Conservation (phyloP, 768 basidiomycete genomes). For the Russula griseocarnosa region DNA sequence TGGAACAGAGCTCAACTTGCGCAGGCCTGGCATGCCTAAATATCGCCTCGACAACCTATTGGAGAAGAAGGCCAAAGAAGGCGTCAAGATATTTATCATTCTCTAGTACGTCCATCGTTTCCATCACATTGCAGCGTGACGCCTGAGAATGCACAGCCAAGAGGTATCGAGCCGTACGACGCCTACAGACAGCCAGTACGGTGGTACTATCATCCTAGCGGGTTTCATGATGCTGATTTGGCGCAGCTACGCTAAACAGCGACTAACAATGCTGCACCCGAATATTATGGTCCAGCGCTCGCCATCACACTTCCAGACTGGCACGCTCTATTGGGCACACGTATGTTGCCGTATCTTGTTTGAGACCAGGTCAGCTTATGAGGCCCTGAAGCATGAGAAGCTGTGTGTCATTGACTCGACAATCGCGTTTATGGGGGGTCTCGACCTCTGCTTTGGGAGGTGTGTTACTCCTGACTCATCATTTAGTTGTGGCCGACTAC, state of each 20-base stretch:
- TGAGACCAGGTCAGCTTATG: conserved; percentile 7
- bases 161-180: conserved; percentile 96
- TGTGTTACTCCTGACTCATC: conserved; percentile 30
- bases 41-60: conserved; percentile 86
- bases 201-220: conserved; percentile 3
- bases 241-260: conserved; percentile 79
- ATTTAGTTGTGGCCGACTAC: conserved; percentile 9
- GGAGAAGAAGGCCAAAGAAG: conserved; percentile 88
- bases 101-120: conserved; percentile 60
- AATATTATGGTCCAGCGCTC: conserved; percentile 97
- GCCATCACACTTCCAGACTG: conserved; percentile 95
- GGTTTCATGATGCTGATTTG: neutral
- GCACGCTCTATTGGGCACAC: conserved; percentile 98
- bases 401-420: conserved; percentile 95
- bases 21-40: conserved; percentile 77
- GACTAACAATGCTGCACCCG: conserved; percentile 70
- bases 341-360: conserved; percentile 43
- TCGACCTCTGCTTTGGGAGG: conserved; percentile 92
- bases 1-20: conserved; percentile 68
- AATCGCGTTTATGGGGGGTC: conserved; percentile 96
- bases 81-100: conserved; percentile 94
- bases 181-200: conserved; percentile 87
- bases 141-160: conserved; percentile 49
- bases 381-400: conserved; percentile 78
- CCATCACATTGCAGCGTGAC: neutral